phyloP scores from a whole-genome alignment of 345 rosid species.

The Lenwebbia sp. region DNA sequence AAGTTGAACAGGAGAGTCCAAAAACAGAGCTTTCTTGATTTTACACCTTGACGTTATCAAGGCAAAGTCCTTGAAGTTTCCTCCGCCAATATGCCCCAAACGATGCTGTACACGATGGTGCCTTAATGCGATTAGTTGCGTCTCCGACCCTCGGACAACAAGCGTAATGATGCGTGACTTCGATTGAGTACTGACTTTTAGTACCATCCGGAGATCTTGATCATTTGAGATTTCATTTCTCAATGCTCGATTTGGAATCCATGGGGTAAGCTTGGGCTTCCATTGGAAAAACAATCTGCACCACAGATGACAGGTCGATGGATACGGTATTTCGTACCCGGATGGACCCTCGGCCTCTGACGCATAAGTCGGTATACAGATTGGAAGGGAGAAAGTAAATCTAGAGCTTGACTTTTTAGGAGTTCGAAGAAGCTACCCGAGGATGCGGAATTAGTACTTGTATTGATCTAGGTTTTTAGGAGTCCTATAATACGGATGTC shows the following conservation, averaged over 20 bases:
- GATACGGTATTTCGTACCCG: no score
- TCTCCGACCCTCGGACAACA: not conserved
- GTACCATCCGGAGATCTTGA: not conserved
- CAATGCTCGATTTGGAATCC: not conserved
- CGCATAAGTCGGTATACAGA: no score
- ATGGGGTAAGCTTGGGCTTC: no score
- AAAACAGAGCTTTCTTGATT: not conserved
- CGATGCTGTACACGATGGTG: not conserved
- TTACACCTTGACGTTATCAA: not conserved
- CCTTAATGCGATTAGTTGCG: not conserved
- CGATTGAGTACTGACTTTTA: not conserved
- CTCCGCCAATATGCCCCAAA: not conserved
- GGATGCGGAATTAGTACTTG: not conserved
- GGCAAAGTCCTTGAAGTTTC: not conserved
- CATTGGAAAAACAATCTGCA: no score
- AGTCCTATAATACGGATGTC: no score
- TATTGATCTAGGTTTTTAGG: not conserved
- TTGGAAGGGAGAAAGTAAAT: no score
- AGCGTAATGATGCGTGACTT: not conserved
- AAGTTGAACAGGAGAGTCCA: not conserved
- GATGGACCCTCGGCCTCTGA: no score
- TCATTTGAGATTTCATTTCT: not conserved
- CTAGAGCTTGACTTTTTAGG: not conserved
- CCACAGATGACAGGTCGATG: no score
- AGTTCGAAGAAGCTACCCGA: accelerated